phyloP scores from a whole-genome alignment of 2,329 filamentous ascomycete genomes.

The Fusarium luffae region DNA sequence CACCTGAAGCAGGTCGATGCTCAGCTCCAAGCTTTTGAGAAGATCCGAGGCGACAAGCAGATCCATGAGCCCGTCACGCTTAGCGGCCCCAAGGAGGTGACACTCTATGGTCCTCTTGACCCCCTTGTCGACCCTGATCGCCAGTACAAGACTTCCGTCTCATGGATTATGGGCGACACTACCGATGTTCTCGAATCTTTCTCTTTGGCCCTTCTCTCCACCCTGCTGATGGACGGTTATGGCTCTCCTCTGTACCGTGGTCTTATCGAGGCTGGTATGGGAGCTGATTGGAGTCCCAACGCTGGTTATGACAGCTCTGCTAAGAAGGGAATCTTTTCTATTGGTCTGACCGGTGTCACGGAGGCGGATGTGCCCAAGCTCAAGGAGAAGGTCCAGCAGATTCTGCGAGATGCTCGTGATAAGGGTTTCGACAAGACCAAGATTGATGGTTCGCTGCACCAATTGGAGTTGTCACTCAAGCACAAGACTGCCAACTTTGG shows the following conservation, averaged over 20 bases:
- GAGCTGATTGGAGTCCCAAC: slow-evolving; percentile 94
- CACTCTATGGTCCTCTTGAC: slow-evolving; percentile 83
- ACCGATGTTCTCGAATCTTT: slow-evolving; percentile 89
- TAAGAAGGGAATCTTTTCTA: slow-evolving; percentile 83
- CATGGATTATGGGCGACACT: slow-evolving; percentile 89
- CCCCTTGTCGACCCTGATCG: slow-evolving; percentile 86
- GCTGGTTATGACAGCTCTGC: slow-evolving; percentile 88
- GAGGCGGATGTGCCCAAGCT: slow-evolving; percentile 82
- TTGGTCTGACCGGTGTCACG: slow-evolving; percentile 90
- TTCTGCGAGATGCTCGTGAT: slow-evolving; percentile 74
- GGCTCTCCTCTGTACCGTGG: slow-evolving; percentile 92
- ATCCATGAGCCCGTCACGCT: slow-evolving; percentile 83
- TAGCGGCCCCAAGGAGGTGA: slow-evolving; percentile 74
- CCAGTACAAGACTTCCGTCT: slow-evolving; percentile 93
- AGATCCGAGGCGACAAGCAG: slow-evolving; percentile 74
- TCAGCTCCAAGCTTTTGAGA: slow-evolving; percentile 78
- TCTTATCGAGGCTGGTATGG: slow-evolving; percentile 88
- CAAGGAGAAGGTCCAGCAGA: slow-evolving; percentile 77
- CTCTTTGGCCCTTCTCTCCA: slow-evolving; percentile 82
- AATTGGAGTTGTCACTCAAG: slow-evolving; percentile 91
- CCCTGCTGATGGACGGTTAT: slow-evolving; percentile 90
- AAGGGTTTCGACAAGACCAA: slow-evolving; percentile 90
- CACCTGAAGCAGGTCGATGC: slow-evolving; percentile 84
- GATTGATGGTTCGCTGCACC: slow-evolving; percentile 92
- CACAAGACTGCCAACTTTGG: slow-evolving; percentile 98